phyloP scores from a whole-genome alignment of 176 grass and related monocot species.

The Poa pratensis region DNA sequence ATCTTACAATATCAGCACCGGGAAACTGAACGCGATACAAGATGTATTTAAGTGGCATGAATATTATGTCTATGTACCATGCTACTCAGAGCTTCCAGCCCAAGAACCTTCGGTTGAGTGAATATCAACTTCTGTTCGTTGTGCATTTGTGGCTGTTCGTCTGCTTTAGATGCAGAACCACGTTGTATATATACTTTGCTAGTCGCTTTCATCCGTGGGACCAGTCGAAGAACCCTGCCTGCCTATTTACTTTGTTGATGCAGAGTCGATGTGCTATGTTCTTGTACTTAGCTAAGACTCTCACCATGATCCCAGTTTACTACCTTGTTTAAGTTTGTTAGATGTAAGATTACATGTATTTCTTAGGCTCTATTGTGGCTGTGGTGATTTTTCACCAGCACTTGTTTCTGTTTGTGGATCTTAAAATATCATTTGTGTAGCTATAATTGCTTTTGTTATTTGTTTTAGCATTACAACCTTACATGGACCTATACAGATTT shows the following conservation, averaged over 20 bases:
- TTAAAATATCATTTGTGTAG: not conserved
- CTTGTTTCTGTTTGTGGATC: not conserved
- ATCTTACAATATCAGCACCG: conserved; percentile 34
- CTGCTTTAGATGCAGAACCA: not conserved
- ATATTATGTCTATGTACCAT: not conserved
- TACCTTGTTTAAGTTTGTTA: not conserved
- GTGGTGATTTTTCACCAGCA: not conserved
- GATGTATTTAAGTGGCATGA: not conserved
- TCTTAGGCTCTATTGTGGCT: not conserved
- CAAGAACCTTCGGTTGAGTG: conserved; percentile 11
- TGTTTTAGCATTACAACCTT: not conserved
- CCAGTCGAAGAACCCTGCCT: not conserved
- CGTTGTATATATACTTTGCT: not conserved
- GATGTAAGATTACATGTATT: no score
- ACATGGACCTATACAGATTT: not conserved
- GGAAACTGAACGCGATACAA: conserved; percentile 27
- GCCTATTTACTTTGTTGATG: not conserved
- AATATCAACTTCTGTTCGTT: not conserved
- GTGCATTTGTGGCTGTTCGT: not conserved
- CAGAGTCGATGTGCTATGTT: not conserved
- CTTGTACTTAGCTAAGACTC: not conserved
- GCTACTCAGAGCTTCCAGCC: not conserved
- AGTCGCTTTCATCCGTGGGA: not conserved
- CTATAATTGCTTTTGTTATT: not conserved
- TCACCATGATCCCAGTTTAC: not conserved